Base-by-base conservation (phyloP, 208 protist species). In the Leishmania gerbilli region DNA sequence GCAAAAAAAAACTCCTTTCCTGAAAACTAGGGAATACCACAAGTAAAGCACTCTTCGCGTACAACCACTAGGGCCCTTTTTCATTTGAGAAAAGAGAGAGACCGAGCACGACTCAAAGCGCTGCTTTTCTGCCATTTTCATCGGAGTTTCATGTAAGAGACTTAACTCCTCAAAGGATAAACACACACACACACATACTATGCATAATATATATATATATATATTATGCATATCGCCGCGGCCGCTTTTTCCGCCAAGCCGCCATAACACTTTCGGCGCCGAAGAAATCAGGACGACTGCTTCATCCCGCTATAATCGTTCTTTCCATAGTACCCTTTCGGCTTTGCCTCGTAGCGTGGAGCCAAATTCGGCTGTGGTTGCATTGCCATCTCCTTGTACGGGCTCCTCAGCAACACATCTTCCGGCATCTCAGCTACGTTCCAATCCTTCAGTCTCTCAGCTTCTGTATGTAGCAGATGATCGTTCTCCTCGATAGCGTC, bases 321-420 rank as follows among this genome's bases (percentile, higher is more conserved):
- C 71, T 83, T 88, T 62, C 94, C 94, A 77, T 89, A 84, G 77
- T 90, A 94, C 1, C 94, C 94, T 31, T 82, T 80, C 19, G 94
- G 94, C n/a, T 87, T 88, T 37, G 86, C 92, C 79, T 97, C 94
- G 79, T 96, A 97, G 27, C 94, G 85, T 49, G 94, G 94, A 37
- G 90, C 84, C 45, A 97, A 88, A 79, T 94, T 95, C 31, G 84
- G 77, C 34, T 64, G 69, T 24, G 94, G 94, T n/a, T 92, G 86
- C 87, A 97, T 95, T 8, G 79, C 85, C 94, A 97, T 97, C 76
- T 97, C 94, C 79, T 94, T 95, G 84, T 95, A 97, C 19, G 94
- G 94, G 67, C 91, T 97, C 31, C 42, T 81, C 21, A 68, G 62
- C 8, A 88, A 15, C 58, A 87, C 83, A 7, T 92, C 88, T 6